Conservation (phyloP, 768 basidiomycete species). For the Pleurotus citrinopileatus region DNA sequence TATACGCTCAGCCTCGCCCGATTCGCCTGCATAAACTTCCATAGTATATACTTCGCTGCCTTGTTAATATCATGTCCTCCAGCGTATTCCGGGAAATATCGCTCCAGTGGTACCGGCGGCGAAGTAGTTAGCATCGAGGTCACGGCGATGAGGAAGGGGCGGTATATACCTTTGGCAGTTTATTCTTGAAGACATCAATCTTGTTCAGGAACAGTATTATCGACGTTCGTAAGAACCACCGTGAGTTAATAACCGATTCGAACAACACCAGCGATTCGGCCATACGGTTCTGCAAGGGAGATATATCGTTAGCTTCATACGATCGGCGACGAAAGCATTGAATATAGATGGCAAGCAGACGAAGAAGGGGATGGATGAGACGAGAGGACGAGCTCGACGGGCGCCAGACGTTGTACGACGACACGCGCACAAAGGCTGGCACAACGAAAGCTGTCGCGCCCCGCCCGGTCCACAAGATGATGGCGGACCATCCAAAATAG, state of each 20-base stretch:
- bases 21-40: conserved; percentile 94
- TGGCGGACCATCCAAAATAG: too few relatives aligned
- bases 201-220: conserved; percentile 93
- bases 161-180: conserved; percentile 56
- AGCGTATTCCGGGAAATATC: conserved; percentile 85
- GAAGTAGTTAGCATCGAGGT: too few relatives aligned
- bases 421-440: too few relatives aligned
- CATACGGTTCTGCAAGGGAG: conserved; percentile 88
- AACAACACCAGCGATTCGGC: conserved; percentile 88
- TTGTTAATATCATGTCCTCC: conserved; percentile 91
- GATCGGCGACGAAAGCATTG: neutral
- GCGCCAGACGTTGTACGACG: too few relatives aligned
- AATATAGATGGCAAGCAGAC: too few relatives aligned
- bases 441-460: too few relatives aligned
- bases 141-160: neutral
- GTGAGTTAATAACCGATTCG: conserved; percentile 89
- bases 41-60: conserved; percentile 91
- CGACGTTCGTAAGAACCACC: conserved; percentile 90
- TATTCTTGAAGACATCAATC: conserved; percentile 90
- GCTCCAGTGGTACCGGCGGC: conserved; percentile 71
- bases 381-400: neutral
- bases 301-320: too few relatives aligned
- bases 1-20: conserved; percentile 82
- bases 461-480: too few relatives aligned
- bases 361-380: neutral